Conservation (phyloP, 2,329 filamentous ascomycete genomes). For the Clonostachys solani region DNA sequence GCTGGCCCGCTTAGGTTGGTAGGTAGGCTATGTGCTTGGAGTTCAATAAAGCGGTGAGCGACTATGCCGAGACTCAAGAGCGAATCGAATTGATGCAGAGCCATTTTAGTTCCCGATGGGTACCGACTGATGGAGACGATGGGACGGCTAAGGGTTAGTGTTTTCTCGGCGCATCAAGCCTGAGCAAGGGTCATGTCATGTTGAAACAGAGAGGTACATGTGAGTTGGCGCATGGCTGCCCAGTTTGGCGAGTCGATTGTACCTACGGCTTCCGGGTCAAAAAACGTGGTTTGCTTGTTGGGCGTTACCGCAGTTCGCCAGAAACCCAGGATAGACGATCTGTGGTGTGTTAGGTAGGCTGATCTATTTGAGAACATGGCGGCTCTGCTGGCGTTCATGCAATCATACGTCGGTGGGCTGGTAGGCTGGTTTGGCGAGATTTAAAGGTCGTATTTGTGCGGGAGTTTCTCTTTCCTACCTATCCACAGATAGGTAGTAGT, state of each 20-base stretch:
- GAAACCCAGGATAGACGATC: not conserved
- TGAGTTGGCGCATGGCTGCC: slow-evolving; percentile 27
- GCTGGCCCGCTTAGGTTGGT: not conserved
- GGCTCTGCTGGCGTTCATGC: no score
- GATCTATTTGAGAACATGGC: not conserved
- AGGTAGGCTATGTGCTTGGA: not conserved
- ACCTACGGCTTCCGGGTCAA: no score
- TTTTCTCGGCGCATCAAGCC: not conserved
- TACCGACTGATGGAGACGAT: slow-evolving; percentile 1
- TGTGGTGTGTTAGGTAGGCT: not conserved
- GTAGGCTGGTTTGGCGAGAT: no score
- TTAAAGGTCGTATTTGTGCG: no score
- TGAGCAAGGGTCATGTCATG: not conserved
- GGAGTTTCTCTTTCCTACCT: no score
- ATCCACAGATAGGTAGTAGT: no score
- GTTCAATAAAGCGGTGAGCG: slow-evolving; percentile 2
- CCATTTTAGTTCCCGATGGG: slow-evolving; percentile 1
- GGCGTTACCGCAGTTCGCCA: not conserved
- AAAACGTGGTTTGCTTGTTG: not conserved
- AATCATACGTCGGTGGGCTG: no score
- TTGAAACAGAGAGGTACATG: slow-evolving; percentile 9
- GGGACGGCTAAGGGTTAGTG: not conserved
- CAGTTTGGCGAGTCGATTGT: slow-evolving; percentile 22
- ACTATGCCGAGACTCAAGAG: not conserved
- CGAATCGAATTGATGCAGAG: slow-evolving; percentile 1